Conservation (phyloP, 2,329 filamentous ascomycete genomes). For the Penicillium sp. region DNA sequence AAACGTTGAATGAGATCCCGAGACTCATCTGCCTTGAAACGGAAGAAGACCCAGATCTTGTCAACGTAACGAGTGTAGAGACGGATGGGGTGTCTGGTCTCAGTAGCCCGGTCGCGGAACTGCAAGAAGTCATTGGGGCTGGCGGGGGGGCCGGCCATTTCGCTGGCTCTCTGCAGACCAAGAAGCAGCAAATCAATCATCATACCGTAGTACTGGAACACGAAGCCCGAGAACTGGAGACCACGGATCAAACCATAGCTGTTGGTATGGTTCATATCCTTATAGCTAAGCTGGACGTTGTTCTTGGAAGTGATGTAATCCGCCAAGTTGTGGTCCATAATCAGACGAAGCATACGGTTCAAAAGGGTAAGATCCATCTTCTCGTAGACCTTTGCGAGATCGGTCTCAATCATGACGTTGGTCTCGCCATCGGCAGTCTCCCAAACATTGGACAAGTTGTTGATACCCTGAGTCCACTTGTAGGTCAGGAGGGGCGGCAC, state of each 20-base stretch:
- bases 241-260: conserved; percentile 98
- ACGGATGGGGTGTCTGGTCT: conserved; percentile 90
- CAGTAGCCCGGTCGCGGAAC: conserved; percentile 89
- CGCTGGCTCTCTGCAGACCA: conserved; percentile 91
- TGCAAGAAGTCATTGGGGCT: conserved; percentile 97
- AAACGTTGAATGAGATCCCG: conserved; percentile 95
- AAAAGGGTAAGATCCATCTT: conserved; percentile 97
- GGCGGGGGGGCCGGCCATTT: conserved; percentile 91
- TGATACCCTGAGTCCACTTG: conserved; percentile 99
- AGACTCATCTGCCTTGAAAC: conserved; percentile 91
- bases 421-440: conserved; percentile 91
- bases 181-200: conserved; percentile 91
- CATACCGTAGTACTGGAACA: conserved; percentile 97
- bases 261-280: conserved; percentile 99
- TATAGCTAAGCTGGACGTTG: conserved; percentile 98
- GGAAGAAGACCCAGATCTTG: conserved; percentile 96
- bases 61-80: conserved; percentile 98
- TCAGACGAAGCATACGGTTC: conserved; percentile 86
- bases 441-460: conserved; percentile 95
- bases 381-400: conserved; percentile 98
- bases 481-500: conserved; percentile 92
- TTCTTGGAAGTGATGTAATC: conserved; percentile 99
- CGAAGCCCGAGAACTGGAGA: conserved; percentile 95
- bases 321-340: conserved; percentile 99
- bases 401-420: conserved; percentile 98